A percentile compares a stretch with the other conserved stretches of the same genome.
These are phyloP conservation scores for Asterophora lycoperdoides DNA, from an alignment of 768 basidiomycete species.

Conservation along the genomic window DNA sequence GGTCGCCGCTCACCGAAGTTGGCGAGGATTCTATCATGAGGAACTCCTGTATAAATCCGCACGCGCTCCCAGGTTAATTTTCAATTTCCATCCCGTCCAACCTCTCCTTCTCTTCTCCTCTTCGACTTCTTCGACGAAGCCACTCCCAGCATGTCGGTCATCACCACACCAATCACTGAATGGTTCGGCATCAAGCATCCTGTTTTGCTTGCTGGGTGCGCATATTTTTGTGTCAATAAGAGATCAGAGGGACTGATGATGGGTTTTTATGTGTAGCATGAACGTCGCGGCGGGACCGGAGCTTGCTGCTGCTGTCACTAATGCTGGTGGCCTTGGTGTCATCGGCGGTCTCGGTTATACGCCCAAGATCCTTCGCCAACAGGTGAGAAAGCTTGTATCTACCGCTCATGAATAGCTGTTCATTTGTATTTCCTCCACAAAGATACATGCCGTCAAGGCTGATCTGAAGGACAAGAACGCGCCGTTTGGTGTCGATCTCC, in stretches of 20 bases:
- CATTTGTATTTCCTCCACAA: conserved; percentile 4
- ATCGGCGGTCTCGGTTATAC: conserved; percentile 90
- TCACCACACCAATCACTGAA: conserved; percentile 83
- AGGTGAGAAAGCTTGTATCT: conserved; percentile 43
- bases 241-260: neutral
- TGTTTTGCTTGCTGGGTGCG: conserved; percentile 73
- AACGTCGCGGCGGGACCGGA: conserved; percentile 57
- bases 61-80: neutral
- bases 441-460: conserved; percentile 74
- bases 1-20: conserved; percentile 7
- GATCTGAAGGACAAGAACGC: conserved; percentile 68
- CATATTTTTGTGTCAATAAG: neutral
- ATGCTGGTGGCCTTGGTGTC: conserved; percentile 90
- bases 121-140: conserved; percentile 6
- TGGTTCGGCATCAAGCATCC: conserved; percentile 88
- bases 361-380: conserved; percentile 71
- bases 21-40: conserved; percentile 13
- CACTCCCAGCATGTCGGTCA: conserved; percentile 46
- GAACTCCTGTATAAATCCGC: conserved; percentile 10
- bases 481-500: conserved; percentile 89
- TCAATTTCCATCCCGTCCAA: neutral
- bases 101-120: conserved; percentile 2
- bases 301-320: conserved; percentile 90
- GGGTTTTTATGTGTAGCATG: conserved; percentile 34
- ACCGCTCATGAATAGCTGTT: neutral